These are phyloP conservation scores for Monosporascus sp. DNA, from an alignment of 2,329 filamentous ascomycete genomes.

Conservation along the genomic window DNA sequence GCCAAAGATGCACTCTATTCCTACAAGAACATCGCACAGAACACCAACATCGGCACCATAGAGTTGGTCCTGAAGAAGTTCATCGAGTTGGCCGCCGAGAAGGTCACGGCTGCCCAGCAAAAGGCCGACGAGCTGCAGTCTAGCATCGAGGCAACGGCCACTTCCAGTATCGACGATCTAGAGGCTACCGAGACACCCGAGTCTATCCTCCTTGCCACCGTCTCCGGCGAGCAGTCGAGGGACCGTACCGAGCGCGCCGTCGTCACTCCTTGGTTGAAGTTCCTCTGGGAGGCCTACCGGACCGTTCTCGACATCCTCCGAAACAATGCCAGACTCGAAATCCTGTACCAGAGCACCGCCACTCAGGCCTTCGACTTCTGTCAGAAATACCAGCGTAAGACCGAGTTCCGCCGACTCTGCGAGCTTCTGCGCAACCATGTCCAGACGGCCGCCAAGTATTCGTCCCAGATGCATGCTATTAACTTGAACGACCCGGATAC, in stretches of 20 bases:
- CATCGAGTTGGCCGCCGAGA: constrained; percentile 92
- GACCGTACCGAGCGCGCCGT: constrained; percentile 97
- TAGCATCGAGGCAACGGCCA: constrained; percentile 68
- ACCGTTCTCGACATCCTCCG: constrained; percentile 97
- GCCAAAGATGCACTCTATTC: constrained; percentile 99
- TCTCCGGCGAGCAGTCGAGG: constrained; percentile 94
- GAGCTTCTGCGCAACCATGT: constrained; percentile 98
- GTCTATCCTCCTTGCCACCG: constrained; percentile 94
- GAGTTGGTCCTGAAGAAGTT: constrained; percentile 97
- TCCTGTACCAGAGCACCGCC: constrained; percentile 97
- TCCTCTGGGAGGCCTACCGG: constrained; percentile 98
- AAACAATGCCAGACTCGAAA: constrained; percentile 96
- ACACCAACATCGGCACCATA: constrained; percentile 96
- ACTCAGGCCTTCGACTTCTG: constrained; percentile 99
- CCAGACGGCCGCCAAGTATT: constrained; percentile 98
- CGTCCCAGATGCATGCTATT: constrained; percentile 98
- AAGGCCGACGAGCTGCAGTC: constrained; percentile 96
- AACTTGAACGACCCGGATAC: constrained; percentile 98
- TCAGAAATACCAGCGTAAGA: constrained; percentile 96
- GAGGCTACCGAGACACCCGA: constrained; percentile 97
- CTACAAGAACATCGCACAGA: constrained; percentile 99
- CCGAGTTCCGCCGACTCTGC: constrained; percentile 96
- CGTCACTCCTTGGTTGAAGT: constrained; percentile 98
- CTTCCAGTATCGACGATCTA: constrained; percentile 82
- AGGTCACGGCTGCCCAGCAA: constrained; percentile 90